Percentiles rank a stretch among this genome's conserved stretches.
Evolutionary conservation across 1,284 basidiomycete species (phyloP).

Genomic region (Cryptococcus jaspeensis): DNA sequence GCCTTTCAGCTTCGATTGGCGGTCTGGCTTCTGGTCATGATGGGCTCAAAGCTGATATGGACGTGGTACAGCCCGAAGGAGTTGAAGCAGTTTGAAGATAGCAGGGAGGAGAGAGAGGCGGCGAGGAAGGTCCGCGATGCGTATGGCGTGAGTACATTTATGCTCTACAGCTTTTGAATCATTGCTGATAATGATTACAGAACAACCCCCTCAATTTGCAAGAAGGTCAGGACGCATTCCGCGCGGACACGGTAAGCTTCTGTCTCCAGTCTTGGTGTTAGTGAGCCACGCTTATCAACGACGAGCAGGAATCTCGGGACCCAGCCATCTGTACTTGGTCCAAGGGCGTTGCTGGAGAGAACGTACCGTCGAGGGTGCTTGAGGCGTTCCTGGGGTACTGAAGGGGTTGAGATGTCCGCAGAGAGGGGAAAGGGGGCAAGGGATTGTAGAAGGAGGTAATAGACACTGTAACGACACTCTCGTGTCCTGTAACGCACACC

Average conservation of each 20-base stretch:
- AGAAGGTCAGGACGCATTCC: slow-evolving; percentile 5
- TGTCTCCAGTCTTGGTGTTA: neutral
- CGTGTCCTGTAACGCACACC: no score
- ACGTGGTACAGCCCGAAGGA: neutral
- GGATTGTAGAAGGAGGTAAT: neutral
- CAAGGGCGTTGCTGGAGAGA: no score
- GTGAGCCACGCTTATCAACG: neutral
- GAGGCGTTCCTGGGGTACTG: neutral
- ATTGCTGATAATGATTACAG: neutral
- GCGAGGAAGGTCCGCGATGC: slow-evolving; percentile 2
- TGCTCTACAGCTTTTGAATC: neutral
- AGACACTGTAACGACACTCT: neutral
- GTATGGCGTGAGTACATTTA: neutral
- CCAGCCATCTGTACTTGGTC: neutral
- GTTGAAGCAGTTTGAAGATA: slow-evolving; percentile 1
- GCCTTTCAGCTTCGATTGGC: no score
- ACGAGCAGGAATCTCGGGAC: neutral
- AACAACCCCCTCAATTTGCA: slow-evolving; percentile 3
- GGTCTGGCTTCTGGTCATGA: neutral
- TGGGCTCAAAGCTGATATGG: neutral
- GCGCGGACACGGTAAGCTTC: neutral
- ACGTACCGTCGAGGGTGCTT: neutral
- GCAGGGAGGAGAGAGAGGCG: neutral
- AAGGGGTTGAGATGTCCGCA: neutral
- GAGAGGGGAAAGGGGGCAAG: neutral